Percentiles rank a stretch among this genome's conserved stretches.
Evolutionary conservation across 306 rosid genomes (phyloP).

Genomic region (Begonia fuchsioides): DNA sequence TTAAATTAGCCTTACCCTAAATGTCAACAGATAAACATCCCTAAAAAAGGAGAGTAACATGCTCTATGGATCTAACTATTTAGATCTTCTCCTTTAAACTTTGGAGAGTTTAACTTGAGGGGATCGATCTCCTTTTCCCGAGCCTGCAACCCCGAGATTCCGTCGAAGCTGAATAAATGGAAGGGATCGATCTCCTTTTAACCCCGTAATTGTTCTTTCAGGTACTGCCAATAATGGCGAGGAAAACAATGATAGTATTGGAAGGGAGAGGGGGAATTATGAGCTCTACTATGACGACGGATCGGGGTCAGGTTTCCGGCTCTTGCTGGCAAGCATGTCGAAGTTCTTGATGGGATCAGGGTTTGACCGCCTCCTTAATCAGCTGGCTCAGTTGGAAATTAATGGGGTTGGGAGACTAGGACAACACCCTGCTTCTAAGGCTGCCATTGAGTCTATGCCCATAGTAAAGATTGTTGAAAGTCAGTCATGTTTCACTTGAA

Average conservation of each 20-base stretch:
- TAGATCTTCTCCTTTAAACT: no score
- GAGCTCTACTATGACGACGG: slow-evolving; percentile 58
- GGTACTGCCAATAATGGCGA: slow-evolving; percentile 20
- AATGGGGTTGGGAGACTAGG: slow-evolving; percentile 25
- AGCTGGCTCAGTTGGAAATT: slow-evolving; percentile 35
- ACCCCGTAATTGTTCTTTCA: slow-evolving; percentile 52
- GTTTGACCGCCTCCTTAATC: slow-evolving; percentile 49
- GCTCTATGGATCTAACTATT: no score
- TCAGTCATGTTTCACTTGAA: slow-evolving; percentile 31
- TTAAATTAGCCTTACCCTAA: no score
- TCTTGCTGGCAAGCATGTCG: slow-evolving; percentile 34
- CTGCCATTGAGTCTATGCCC: slow-evolving; percentile 59
- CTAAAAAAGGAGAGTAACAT: no score
- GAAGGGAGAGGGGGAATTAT: slow-evolving; percentile 30
- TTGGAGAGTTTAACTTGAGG: no score
- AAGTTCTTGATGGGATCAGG: slow-evolving; percentile 57
- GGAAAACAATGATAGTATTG: slow-evolving; percentile 21
- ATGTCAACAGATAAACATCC: no score
- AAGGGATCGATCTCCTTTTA: slow-evolving; percentile 46
- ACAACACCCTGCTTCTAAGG: slow-evolving; percentile 49
- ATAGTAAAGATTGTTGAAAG: slow-evolving; percentile 28
- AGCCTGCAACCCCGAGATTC: slow-evolving; percentile 22
- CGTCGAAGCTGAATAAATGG: slow-evolving; percentile 25
- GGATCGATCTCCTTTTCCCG: slow-evolving; percentile 15
- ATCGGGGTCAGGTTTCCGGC: slow-evolving; percentile 41